These are phyloP conservation scores for Zymoseptoria passerinii DNA, from an alignment of 2,329 filamentous ascomycete genomes.

Conservation along the genomic window DNA sequence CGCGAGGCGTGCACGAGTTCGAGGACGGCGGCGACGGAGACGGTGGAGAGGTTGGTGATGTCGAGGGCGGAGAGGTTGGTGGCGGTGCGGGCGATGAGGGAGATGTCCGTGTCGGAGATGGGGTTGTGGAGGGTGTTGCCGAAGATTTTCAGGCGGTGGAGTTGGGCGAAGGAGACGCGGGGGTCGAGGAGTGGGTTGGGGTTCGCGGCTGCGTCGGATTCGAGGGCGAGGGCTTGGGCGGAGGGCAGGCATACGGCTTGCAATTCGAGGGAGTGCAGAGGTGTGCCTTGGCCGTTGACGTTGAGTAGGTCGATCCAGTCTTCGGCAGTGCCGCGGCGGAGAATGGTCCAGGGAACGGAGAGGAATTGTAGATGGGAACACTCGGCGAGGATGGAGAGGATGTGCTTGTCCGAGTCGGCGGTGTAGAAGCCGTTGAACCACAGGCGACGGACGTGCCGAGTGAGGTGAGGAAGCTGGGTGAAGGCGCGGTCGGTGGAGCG, in stretches of 20 bases:
- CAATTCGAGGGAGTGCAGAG: constrained; percentile 45
- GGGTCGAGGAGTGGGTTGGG: constrained; percentile 34
- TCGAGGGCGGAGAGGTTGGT: constrained; percentile 46
- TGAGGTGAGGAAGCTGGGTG: constrained; percentile 37
- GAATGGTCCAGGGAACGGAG: constrained; percentile 46
- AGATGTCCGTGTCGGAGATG: constrained; percentile 43
- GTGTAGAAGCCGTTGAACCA: constrained; percentile 50
- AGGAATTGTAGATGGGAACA: constrained; percentile 42
- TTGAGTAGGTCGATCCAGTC: constrained; percentile 44
- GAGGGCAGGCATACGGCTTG: constrained; percentile 43
- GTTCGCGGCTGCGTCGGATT: constrained; percentile 29
- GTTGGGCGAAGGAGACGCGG: constrained; percentile 40
- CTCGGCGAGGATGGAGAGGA: constrained; percentile 41
- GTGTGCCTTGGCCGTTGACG: constrained; percentile 31
- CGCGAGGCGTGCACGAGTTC: constrained; percentile 44
- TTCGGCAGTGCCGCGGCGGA: constrained; percentile 40
- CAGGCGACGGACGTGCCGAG: constrained; percentile 43
- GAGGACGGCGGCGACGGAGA: constrained; percentile 46
- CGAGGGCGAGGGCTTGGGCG: constrained; percentile 36
- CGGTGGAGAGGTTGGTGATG: constrained; percentile 45
- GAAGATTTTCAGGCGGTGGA: constrained; percentile 47
- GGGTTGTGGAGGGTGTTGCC: constrained; percentile 47
- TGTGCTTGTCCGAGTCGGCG: constrained; percentile 42
- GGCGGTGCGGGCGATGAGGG: constrained; percentile 44
- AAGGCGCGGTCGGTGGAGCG: constrained; percentile 42